Evolutionary conservation across 352 stramenopile species (phyloP), one percentile per base, ranked within the genome.

Genomic region (Phytophthora pinifolia): DNA sequence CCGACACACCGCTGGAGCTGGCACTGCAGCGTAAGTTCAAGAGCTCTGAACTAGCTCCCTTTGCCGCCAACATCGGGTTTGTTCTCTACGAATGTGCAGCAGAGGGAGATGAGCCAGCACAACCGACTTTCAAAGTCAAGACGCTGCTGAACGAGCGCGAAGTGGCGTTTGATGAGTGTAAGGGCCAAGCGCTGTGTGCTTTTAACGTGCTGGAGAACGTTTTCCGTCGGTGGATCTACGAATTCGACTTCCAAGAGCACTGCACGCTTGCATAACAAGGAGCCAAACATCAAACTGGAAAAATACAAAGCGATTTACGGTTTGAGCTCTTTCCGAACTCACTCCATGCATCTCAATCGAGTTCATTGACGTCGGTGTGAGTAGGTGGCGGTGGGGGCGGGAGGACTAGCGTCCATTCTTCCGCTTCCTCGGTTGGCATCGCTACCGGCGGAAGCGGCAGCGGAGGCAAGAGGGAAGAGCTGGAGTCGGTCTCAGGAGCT

Each of bases 21-120:
- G 77, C 79, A 17, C 46, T 56, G 6, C 55, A 71, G 20, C 72
- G 84, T 9, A 62, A 67, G 29, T 94, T 94, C 53, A 67, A 69
- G 30, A 81, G 73, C n/a, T 78, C 79, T 0, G 57, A 59, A 13
- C 54, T 92, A 17, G 67, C 84, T 8, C 84, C 84, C 27, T 94
- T 94, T 51, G 74, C 79, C 6, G 84, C 73, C 15, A 94, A 94
- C 46, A 89, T 94, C 41, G 84, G 79, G 0, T 92, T 94, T 65
- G 74, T 92, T 43, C 70, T 94, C 3, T 87, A 94, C 48, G 61
- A 87, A 13, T 94, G 83, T 30, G n/a, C 48, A 9, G 45, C 27
- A 25, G 20, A 53, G 10, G 29, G 46, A 35, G 5, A 34, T 64
- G 32, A 15, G n/a, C 17, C 8, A 45, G 30, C 17, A 18, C 17